Evolutionary conservation across 2,329 filamentous ascomycete species (phyloP).

Genomic region (Phaeosphaeria sp.): DNA sequence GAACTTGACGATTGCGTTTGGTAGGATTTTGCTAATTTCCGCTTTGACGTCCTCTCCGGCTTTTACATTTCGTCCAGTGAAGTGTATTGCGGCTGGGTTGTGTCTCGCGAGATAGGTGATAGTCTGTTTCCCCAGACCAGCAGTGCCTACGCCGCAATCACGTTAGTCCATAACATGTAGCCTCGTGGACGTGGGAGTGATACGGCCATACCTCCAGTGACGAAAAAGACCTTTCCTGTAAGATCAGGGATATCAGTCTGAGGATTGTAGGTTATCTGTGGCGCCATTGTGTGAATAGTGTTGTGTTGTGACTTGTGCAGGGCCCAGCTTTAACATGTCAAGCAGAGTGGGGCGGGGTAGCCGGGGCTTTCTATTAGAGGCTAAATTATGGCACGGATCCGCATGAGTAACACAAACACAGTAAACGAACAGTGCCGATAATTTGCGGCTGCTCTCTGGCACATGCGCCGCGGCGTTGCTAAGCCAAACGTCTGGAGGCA

Average conservation of each 20-base stretch:
- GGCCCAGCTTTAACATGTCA: too few relatives aligned
- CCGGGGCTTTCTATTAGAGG: too few relatives aligned
- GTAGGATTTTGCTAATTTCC: constrained; percentile 22
- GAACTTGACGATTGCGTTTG: constrained; percentile 7
- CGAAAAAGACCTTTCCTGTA: constrained; percentile 11
- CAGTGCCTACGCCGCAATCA: constrained; percentile 26
- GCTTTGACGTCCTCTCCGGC: neutral
- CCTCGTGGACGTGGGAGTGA: neutral
- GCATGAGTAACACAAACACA: too few relatives aligned
- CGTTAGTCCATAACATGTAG: too few relatives aligned
- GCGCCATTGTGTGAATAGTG: too few relatives aligned
- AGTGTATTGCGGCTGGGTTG: constrained; percentile 47
- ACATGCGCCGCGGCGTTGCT: too few relatives aligned
- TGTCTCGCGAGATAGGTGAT: constrained; percentile 45
- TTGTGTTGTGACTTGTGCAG: too few relatives aligned
- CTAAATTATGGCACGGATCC: too few relatives aligned
- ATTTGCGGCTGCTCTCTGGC: too few relatives aligned
- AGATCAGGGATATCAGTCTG: constrained; percentile 14
- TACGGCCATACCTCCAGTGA: constrained; percentile 15
- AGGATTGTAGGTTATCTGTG: neutral
- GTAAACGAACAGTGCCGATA: too few relatives aligned
- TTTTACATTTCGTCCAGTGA: constrained; percentile 43
- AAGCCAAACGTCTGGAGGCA: too few relatives aligned
- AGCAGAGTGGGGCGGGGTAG: too few relatives aligned
- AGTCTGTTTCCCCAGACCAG: constrained; percentile 51